Evolutionary conservation across 2,329 filamentous ascomycete genomes (phyloP), one percentile per base, ranked within the genome.

Genomic region (Harringtonia aguacate): DNA sequence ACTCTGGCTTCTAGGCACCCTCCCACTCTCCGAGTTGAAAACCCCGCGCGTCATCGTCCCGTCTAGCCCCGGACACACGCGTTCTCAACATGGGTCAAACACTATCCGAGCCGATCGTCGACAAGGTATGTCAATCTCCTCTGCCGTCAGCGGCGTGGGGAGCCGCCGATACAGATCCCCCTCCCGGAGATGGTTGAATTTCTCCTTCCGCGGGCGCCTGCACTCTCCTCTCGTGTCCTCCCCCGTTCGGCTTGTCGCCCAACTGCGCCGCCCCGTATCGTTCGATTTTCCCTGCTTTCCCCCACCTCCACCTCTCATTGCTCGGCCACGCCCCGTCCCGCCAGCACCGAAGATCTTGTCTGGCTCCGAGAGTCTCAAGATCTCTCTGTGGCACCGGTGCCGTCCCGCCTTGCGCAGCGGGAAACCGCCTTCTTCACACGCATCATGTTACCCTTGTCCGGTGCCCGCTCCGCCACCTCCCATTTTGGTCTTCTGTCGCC

Each of bases 31-130:
- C 38, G 33, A 22, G 18, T 21, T 28, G 22, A 36, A 28, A 42
- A 39, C 36, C 39, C 30, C 43, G 36, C 37, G 43, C 43, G 31
- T 34, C 8, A 15, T 27, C 17, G n/a, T 7, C 18, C 17, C 30
- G 17, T 34, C 28, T 31, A 22, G 29, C 35, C 39, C 20, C 20
- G 14, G 33, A 29, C 21, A 28, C 38, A 52, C 53, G 55, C 49
- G 55, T 52, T 55, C 55, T 61, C 61, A 64, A 62, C 69, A 98
- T 98, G 92, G 92, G 92, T 78, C 92, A 98, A 76, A 98, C 92
- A 67, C 82, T 98, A 62, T 97, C 90, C 60, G 92, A 98, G 75
- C 92, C 92, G 60, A 89, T 98, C 61, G 85, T 95, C 66, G 92
- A 97, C 64, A 98, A 98, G 89, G 92, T 98, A 77, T 64, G 77